Evolutionary conservation across 2,329 filamentous ascomycete species (phyloP), one percentile per base, ranked within the genome.

Genomic region (Aspergillus novofumigatus): DNA sequence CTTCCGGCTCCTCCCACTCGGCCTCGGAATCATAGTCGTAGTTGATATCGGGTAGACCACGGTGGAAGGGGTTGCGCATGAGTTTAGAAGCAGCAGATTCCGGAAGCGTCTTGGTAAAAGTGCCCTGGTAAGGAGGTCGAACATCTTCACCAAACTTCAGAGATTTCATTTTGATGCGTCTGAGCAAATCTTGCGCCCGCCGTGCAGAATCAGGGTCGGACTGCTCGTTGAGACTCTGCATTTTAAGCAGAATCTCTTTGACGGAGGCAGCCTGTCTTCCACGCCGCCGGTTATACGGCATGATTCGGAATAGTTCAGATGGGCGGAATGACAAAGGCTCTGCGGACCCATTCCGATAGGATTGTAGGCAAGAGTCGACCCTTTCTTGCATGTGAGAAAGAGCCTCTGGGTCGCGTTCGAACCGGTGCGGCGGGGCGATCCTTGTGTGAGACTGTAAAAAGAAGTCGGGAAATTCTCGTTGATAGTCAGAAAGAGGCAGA

Each of bases 391-490:
- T 69, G 83, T 86, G 75, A n/a, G 77, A 68, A 26, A 79, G 77
- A 0, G 83, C 82, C 58, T 85, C 78, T 1, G 81, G 69, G 62
- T 90, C 86, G 70, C 87, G 80, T 42, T 80, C 71, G 28, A 84
- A 84, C 2, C 77, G 78, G 51, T 80, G 76, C 1, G 65, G 64
- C 0, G 81, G 80, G 0, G 92, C 91, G 53, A 97, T 65, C n/a
- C 76, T 83, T 1, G 91, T 89, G 66, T 91, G 83, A 2, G 86
- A 81, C 57, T 91, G 88, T 49, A 94, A 69, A 60, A 89, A 92
- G 72, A 97, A 97, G 0, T 90, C 86, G 32, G 91, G 83, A 67
- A 97, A 97, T 38, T 81, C 78, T 63, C 85, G 86, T 20, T 89
- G 78, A 63, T 91, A 92, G 48, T 84, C 81, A 0, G 83, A 80